phyloP scores from a whole-genome alignment of 1,284 basidiomycete species.

The Ustilago lituana region DNA sequence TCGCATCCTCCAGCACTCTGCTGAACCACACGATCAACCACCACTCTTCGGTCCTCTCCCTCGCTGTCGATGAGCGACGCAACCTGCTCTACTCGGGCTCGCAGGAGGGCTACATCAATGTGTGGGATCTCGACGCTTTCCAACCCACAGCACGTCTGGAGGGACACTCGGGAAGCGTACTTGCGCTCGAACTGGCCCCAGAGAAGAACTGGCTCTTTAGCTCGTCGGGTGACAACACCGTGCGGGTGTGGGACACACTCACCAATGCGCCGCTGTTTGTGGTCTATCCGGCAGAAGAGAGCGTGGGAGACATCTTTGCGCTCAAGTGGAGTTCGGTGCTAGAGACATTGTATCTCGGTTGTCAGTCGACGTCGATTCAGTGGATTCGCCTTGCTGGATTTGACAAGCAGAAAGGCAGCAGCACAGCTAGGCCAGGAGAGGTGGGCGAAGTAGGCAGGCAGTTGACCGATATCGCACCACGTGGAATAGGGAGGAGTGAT shows the following conservation, averaged over 20 bases:
- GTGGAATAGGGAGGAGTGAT: neutral
- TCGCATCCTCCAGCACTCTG: conserved; percentile 9
- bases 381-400: conserved; percentile 48
- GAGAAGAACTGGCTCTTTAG: conserved; percentile 68
- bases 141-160: conserved; percentile 35
- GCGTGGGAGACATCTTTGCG: conserved; percentile 85
- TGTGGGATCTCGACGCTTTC: conserved; percentile 55
- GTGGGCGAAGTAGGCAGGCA: neutral
- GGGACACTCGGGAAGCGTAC: conserved; percentile 86
- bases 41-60: conserved; percentile 51
- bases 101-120: conserved; percentile 52
- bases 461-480: neutral
- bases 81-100: conserved; percentile 54
- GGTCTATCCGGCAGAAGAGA: conserved; percentile 83
- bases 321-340: conserved; percentile 79
- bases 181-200: conserved; percentile 80
- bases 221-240: conserved; percentile 59
- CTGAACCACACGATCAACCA: conserved; percentile 55
- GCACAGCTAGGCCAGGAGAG: neutral
- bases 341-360: conserved; percentile 82
- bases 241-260: conserved; percentile 83
- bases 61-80: conserved; percentile 54
- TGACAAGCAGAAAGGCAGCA: conserved; percentile 1
- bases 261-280: conserved; percentile 79
- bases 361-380: conserved; percentile 78